Conservation (phyloP, 2,329 filamentous ascomycete species). For the Neofusicoccum umdonicola region DNA sequence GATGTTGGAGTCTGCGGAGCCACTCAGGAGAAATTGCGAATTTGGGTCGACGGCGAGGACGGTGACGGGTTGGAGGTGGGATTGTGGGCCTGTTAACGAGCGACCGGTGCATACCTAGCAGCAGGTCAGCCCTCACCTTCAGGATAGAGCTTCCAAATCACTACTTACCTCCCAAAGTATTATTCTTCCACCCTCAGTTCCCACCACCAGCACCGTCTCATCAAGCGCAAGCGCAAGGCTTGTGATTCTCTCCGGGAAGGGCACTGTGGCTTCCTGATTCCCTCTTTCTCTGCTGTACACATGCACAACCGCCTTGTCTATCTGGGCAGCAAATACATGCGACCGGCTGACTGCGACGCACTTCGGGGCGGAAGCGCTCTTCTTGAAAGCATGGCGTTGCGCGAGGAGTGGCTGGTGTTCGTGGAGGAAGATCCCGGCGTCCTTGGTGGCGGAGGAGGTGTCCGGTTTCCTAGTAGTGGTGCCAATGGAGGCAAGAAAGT, state of each 20-base stretch:
- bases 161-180: constrained; percentile 84
- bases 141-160: constrained; percentile 26
- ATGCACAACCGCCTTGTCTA: constrained; percentile 87
- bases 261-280: constrained; percentile 83
- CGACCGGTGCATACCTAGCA: constrained; percentile 72
- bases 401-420: constrained; percentile 73
- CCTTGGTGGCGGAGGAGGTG: constrained; percentile 58
- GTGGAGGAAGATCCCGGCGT: constrained; percentile 84
- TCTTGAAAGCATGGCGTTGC: constrained; percentile 83
- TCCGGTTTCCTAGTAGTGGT: constrained; percentile 41
- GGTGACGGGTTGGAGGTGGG: constrained; percentile 78
- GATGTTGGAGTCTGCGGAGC: constrained; percentile 81
- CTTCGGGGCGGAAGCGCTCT: constrained; percentile 77
- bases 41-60: constrained; percentile 69
- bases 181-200: constrained; percentile 80
- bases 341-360: constrained; percentile 75
- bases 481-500: constrained; percentile 49
- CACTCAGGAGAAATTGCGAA: constrained; percentile 71
- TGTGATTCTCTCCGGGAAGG: constrained; percentile 82
- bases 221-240: constrained; percentile 71
- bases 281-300: constrained; percentile 83
- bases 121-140: constrained; percentile 24
- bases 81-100: constrained; percentile 70
- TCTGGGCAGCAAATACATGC: constrained; percentile 88
- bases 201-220: constrained; percentile 67